These are phyloP conservation scores for Ophiostoma montium DNA, from an alignment of 2,329 filamentous ascomycete genomes.

Conservation along the genomic window DNA sequence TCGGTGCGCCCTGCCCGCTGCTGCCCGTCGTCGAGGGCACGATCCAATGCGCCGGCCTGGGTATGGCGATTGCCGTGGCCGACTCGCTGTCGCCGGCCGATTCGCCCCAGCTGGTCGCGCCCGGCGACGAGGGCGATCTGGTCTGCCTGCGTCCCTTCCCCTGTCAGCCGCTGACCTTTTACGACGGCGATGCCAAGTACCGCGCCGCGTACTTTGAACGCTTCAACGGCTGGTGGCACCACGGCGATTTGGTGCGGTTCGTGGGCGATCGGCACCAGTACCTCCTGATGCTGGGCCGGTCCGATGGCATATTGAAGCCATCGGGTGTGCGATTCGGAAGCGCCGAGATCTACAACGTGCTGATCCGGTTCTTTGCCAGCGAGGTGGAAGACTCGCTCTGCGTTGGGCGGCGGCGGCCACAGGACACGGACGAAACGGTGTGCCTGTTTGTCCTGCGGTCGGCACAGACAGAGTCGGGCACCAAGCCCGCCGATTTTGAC, in stretches of 20 bases:
- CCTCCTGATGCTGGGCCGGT: slow-evolving; percentile 79
- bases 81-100: slow-evolving; percentile 42
- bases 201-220: slow-evolving; percentile 74
- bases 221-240: slow-evolving; percentile 73
- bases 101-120: slow-evolving; percentile 29
- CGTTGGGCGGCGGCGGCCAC: slow-evolving; percentile 58
- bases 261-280: slow-evolving; percentile 54
- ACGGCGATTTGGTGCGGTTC: slow-evolving; percentile 75
- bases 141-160: slow-evolving; percentile 81
- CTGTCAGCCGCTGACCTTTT: slow-evolving; percentile 83
- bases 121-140: slow-evolving; percentile 68
- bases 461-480: slow-evolving; percentile 28
- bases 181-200: slow-evolving; percentile 66
- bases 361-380: slow-evolving; percentile 65
- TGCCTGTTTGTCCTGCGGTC: slow-evolving; percentile 68
- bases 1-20: slow-evolving; percentile 70
- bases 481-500: slow-evolving; percentile 37
- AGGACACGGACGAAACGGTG: slow-evolving; percentile 72
- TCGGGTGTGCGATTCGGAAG: slow-evolving; percentile 83
- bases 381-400: slow-evolving; percentile 79
- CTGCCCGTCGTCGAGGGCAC: slow-evolving; percentile 59
- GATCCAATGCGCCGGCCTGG: slow-evolving; percentile 64
- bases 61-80: slow-evolving; percentile 58
- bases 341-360: slow-evolving; percentile 92
- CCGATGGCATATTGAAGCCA: slow-evolving; percentile 87